phyloP scores from a whole-genome alignment of 805 yeast genomes.

The Schwanniomyces polymorphus region DNA sequence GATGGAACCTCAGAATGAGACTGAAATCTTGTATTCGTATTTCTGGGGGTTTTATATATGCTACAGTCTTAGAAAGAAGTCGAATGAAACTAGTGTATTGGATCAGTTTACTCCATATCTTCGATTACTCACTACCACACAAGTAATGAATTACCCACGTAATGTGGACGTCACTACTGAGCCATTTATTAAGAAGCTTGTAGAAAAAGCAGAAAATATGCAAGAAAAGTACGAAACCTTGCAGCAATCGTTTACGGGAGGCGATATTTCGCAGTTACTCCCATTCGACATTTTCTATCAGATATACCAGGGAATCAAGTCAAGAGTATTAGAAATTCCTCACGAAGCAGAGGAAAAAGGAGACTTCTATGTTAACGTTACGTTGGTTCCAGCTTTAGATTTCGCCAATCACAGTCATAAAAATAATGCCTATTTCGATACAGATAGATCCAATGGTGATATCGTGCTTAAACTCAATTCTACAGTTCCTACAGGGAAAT shows the following conservation, averaged over 20 bases:
- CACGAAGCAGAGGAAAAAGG: constrained; percentile 26
- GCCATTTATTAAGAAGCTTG: constrained; percentile 6
- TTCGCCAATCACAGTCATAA: constrained; percentile 57
- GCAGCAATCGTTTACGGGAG: constrained; percentile 3
- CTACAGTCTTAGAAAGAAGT: background rate
- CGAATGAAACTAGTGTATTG: background rate
- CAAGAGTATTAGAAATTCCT: constrained; percentile 69
- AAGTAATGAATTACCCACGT: constrained; percentile 7
- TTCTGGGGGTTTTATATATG: constrained; percentile 20
- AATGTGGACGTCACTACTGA: constrained; percentile 2
- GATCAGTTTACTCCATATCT: constrained; percentile 12
- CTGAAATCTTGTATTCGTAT: constrained; percentile 25
- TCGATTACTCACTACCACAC: constrained; percentile 17
- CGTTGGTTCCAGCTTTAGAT: constrained; percentile 67
- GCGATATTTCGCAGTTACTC: constrained; percentile 10
- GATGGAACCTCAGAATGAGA: constrained; percentile 25
- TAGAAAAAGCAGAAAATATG: constrained; percentile 3
- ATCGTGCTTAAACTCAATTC: constrained; percentile 60
- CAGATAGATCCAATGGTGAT: constrained; percentile 43
- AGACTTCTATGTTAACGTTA: constrained; percentile 36
- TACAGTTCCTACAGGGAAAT: constrained; percentile 1
- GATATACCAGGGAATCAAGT: constrained; percentile 48
- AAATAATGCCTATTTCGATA: constrained; percentile 60
- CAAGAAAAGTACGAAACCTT: constrained; percentile 10
- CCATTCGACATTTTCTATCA: constrained; percentile 23